These are phyloP conservation scores for Podospora anserina DNA, from an alignment of 495 filamentous ascomycete genomes.

Conservation along the genomic window DNA sequence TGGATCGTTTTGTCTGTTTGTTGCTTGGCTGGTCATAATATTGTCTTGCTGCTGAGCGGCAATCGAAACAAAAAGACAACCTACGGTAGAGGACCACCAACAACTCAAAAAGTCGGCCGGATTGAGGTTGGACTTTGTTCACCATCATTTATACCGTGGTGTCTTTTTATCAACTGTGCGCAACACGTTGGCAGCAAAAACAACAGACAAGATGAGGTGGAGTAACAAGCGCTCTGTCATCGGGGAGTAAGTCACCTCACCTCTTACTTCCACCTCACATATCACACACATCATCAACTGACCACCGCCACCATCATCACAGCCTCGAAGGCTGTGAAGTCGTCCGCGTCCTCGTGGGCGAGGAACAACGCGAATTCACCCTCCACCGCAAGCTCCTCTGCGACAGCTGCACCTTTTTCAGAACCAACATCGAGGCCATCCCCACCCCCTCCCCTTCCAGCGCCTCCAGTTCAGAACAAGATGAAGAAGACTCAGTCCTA, in stretches of 20 bases:
- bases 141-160: background rate
- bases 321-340: slow-evolving; percentile 33
- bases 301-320: background rate
- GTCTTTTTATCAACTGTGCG: background rate
- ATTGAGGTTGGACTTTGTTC: background rate
- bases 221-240: slow-evolving; percentile 16
- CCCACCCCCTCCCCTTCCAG: slow-evolving; percentile 16
- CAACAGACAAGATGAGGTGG: slow-evolving; percentile 23
- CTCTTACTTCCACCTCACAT: background rate
- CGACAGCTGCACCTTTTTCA: slow-evolving; percentile 41
- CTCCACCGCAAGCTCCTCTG: slow-evolving; percentile 42
- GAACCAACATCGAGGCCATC: slow-evolving; percentile 35
- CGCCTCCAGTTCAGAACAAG: background rate
- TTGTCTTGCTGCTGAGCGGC: slow-evolving; percentile 5
- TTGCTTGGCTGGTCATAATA: background rate
- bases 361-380: slow-evolving; percentile 40
- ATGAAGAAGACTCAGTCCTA: slow-evolving; percentile 29
- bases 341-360: slow-evolving; percentile 43
- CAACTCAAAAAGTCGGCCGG: background rate
- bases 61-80: background rate
- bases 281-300: background rate
- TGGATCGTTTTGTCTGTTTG: background rate
- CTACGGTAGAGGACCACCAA: too few relatives aligned
- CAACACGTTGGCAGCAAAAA: background rate
- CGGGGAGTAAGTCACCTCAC: slow-evolving; percentile 19